Conservation (phyloP, 2,329 filamentous ascomycete genomes). For the Paracamarosporium sp. region DNA sequence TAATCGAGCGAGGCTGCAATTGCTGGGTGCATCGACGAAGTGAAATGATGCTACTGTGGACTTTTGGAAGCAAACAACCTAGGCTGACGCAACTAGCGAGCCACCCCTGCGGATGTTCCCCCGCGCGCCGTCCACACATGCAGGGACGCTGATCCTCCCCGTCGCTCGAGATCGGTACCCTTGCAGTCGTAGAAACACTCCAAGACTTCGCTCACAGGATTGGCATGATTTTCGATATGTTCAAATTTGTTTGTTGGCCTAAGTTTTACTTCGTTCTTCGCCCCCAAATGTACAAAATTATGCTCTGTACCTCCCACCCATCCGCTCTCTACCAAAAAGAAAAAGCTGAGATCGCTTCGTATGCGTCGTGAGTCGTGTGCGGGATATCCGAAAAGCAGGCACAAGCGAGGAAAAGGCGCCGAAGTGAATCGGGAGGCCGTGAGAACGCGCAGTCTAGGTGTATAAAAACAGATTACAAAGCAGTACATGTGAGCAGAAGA, state of each 20-base stretch:
- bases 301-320: not conserved
- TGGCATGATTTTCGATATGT: not conserved
- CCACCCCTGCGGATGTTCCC: not conserved
- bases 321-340: not conserved
- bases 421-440: conserved; percentile 13
- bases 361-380: conserved; percentile 33
- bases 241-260: not conserved
- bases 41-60: not conserved
- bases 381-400: conserved; percentile 18
- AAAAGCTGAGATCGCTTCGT: conserved; percentile 22
- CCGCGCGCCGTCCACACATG: not conserved
- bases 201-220: not conserved
- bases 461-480: conserved; percentile 6
- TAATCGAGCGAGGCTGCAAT: not conserved
- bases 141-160: not conserved
- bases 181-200: not conserved
- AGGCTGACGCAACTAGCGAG: not conserved
- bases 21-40: not conserved
- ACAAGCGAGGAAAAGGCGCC: conserved; percentile 7
- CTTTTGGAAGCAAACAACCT: not conserved
- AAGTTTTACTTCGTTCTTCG: not conserved
- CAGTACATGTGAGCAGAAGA: not conserved
- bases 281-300: not conserved
- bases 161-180: not conserved
- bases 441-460: conserved; percentile 3